Evolutionary conservation across 768 basidiomycete species (phyloP), one percentile per base, ranked within the genome.

Genomic region (Hericium coralloides): DNA sequence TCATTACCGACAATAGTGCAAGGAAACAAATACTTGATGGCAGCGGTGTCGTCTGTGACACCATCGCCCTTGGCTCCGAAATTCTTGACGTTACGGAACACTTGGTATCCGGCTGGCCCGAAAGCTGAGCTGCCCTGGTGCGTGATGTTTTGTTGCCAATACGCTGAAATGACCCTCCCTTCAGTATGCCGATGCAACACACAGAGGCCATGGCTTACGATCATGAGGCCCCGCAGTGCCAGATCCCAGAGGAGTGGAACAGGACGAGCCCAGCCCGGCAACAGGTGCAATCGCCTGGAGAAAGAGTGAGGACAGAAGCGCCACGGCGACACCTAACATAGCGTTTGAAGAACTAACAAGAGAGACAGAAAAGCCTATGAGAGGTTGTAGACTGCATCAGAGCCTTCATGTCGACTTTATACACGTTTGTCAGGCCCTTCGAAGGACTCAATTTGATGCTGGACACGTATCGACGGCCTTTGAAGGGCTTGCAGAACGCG

Each of bases 21-120:
- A 7, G 7, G 7, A 25, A 25, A 54, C 0, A 31, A 8, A 6
- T 66, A 84, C 85, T 87, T 88, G 69, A 89, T 88, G 2, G 89
- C 87, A 49, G 71, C 78, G 14, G 88, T 88, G 60, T 91, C 89
- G 64, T 91, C 89, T 1, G 80, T 77, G 1, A 82, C 72, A 59
- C 89, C 89, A 69, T 87, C 82, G n/a, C 74, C 75, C 58, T 68
- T 71, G 38, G 82, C 82, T 49, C 81, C 76, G 58, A 73, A 78
- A 53, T 76, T 73, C 58, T 85, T 85, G 48, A 91, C 89, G 65
- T 89, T 90, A 45, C 89, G 79, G 70, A 87, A 89, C 18, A 89
- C 86, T 50, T 81, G 70, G 68, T 90, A 91, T 8, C 55, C 55
- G 18, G 17, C 43, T 31, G 10, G 68, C 65, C 41, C 66, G 66